phyloP scores from a whole-genome alignment of 2,329 filamentous ascomycete genomes.

The Chrysoporthe cubensis region DNA sequence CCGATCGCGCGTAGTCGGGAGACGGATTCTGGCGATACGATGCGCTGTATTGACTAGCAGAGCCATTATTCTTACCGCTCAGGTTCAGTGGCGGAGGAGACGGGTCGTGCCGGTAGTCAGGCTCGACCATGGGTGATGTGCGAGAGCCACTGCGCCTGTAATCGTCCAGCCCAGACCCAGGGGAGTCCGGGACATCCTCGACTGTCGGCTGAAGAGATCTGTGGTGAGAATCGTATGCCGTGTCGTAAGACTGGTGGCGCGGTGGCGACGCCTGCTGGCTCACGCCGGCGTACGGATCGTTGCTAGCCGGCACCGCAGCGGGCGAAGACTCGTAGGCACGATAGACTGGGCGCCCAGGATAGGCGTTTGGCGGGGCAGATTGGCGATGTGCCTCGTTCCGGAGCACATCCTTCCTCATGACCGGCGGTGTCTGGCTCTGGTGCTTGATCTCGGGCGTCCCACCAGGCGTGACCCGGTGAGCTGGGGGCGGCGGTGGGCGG shows the following conservation, averaged over 20 bases:
- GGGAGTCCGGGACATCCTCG: conserved; percentile 65
- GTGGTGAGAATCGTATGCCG: conserved; percentile 49
- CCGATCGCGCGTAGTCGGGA: conserved; percentile 35
- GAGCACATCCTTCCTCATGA: conserved; percentile 63
- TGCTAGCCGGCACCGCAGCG: conserved; percentile 36
- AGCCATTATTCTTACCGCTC: conserved; percentile 41
- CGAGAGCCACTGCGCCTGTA: conserved; percentile 36
- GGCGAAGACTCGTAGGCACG: conserved; percentile 55
- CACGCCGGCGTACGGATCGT: conserved; percentile 40
- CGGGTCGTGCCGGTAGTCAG: conserved; percentile 43
- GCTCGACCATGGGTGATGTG: conserved; percentile 35
- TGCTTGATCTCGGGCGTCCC: conserved; percentile 20
- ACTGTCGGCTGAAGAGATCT: conserved; percentile 64
- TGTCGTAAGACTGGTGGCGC: conserved; percentile 57
- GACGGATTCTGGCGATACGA: conserved; percentile 36
- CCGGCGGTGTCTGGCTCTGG: conserved; percentile 40
- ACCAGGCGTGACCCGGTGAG: conserved; percentile 51
- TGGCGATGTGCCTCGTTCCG: conserved; percentile 61
- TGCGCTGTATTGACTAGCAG: conserved; percentile 34
- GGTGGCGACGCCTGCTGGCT: conserved; percentile 41
- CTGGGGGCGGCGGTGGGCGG: conserved; percentile 60
- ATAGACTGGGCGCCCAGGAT: conserved; percentile 59
- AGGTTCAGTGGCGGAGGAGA: conserved; percentile 52
- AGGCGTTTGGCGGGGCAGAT: conserved; percentile 48
- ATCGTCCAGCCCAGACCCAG: conserved; percentile 35